These are phyloP conservation scores for Malania oleifera DNA, from an alignment of 164 flowering plant species.

Conservation along the genomic window DNA sequence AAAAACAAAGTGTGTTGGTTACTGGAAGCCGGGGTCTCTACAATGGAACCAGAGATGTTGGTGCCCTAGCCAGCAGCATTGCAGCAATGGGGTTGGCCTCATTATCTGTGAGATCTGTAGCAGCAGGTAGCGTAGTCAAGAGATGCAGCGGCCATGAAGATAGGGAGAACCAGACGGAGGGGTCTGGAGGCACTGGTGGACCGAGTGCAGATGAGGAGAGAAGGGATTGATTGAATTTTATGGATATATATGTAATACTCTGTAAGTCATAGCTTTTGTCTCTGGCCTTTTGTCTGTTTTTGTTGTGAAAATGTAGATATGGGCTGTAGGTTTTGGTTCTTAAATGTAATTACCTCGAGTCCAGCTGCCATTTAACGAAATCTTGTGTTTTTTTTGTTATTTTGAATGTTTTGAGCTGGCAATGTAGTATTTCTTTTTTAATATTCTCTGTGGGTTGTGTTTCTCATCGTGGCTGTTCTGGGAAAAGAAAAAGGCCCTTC, in stretches of 20 bases:
- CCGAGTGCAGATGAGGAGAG: conserved; percentile 11
- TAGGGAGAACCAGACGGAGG: conserved; percentile 3
- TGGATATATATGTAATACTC: too few relatives aligned
- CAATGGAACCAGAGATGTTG: conserved; percentile 37
- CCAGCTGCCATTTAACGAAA: background rate
- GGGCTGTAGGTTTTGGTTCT: conserved; percentile 9
- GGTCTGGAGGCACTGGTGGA: conserved; percentile 5
- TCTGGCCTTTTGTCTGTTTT: conserved; percentile 1
- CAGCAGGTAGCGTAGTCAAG: conserved; percentile 2
- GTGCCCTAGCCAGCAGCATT: conserved; percentile 34
- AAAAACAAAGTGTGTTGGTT: conserved; percentile 27
- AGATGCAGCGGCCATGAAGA: conserved; percentile 10
- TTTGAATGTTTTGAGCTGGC: too few relatives aligned
- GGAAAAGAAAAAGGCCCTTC: too few relatives aligned
- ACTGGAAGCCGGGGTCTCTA: conserved; percentile 66
- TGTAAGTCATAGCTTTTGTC: too few relatives aligned
- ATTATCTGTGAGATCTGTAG: conserved; percentile 18
- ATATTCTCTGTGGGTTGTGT: too few relatives aligned
- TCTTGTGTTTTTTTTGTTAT: background rate
- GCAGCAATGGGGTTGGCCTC: conserved; percentile 43
- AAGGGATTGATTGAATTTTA: background rate
- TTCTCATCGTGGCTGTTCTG: too few relatives aligned
- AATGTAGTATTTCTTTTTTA: background rate
- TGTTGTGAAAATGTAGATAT: conserved; percentile 19
- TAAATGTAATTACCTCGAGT: conserved; percentile 18